Percentiles rank a stretch among this genome's conserved stretches.
These are phyloP conservation scores for Cicer judaicum DNA, from an alignment of 306 rosid genomes.

Conservation along the genomic window DNA sequence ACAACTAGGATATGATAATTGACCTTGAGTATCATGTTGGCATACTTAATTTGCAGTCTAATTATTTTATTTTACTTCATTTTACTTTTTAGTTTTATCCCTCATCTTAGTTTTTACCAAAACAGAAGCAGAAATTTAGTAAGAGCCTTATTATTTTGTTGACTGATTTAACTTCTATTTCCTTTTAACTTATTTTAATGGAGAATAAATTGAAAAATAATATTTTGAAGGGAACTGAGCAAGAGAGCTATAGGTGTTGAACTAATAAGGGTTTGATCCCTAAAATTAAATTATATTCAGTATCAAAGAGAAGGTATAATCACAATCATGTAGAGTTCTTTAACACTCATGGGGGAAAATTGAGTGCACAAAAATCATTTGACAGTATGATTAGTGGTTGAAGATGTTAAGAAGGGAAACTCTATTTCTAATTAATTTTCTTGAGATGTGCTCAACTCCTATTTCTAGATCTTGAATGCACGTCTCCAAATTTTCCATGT, in stretches of 20 bases:
- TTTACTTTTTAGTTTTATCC: not conserved
- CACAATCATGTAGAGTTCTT: constrained; percentile 36
- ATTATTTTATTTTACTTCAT: no score
- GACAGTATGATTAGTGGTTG: constrained; percentile 35
- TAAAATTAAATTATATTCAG: constrained; percentile 7
- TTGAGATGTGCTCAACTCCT: constrained; percentile 44
- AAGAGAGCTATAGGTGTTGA: not conserved
- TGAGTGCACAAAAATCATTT: constrained; percentile 26
- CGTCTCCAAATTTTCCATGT: constrained; percentile 41
- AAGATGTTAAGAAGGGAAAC: constrained; percentile 50
- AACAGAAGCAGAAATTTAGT: not conserved
- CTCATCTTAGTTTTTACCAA: not conserved
- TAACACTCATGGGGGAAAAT: constrained; percentile 37
- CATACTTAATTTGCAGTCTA: not conserved
- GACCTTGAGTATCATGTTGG: constrained; percentile 12
- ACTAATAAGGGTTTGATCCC: constrained; percentile 33
- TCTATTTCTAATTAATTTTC: constrained; percentile 46
- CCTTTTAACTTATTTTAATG: not conserved
- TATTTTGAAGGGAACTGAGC: constrained; percentile 20
- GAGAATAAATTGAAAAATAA: not conserved
- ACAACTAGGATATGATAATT: constrained; percentile 15
- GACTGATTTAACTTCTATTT: constrained; percentile 11
- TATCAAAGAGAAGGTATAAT: not conserved
- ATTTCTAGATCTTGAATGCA: constrained; percentile 49
- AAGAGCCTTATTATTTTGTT: not conserved